Base-by-base conservation (phyloP, 2,329 filamentous ascomycete genomes). In the Xylariaceae sp. region DNA sequence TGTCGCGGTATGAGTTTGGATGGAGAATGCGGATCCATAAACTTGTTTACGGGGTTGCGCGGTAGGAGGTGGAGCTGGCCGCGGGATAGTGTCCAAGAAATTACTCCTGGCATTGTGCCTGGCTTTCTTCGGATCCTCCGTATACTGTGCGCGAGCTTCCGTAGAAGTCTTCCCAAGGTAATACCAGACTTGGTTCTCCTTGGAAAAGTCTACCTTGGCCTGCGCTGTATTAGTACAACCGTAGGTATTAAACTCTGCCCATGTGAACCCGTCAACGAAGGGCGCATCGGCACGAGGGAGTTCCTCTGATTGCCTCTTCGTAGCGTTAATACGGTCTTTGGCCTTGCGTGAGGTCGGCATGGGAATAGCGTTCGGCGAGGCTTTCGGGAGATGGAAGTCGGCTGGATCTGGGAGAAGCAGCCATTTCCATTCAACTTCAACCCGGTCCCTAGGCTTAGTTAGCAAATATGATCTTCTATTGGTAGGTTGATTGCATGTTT, bases 131-230 rank as follows among this genome's bases (percentile, higher is more conserved):
- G 82, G 84, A 74, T 96, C 87, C 67, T 95, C 90, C 3, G 93
- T 96, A 74, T 95, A 99, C 71, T 96, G 91, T 21, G 92, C 88
- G 72, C 88, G 92, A 51, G 91, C 89, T 69, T 98, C 93, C 6
- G 93, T 97, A 20, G 93, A 98, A 19, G 83, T 84, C 71, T 86
- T 86, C 29, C 91, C 91, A 57, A 99, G 81, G 71, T 97, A 98
- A 75, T 91, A 84, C 91, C 93, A 98, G 18, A 96, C 73, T 70
- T 90, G 88, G 59, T 93, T 84, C 16, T 87, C 80, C 70, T 89
- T 90, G 58, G 75, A 75, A 7, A 96, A 73, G 67, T 96, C 86
- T 55, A 96, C 78, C 73, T 87, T 89, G 69, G 80, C 81, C 71
- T 90, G 86, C 51, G 77, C 79, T 60, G 78, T 78, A 65, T 88